Base-by-base conservation (phyloP, 768 basidiomycete species). In the Lyophyllum atratum region DNA sequence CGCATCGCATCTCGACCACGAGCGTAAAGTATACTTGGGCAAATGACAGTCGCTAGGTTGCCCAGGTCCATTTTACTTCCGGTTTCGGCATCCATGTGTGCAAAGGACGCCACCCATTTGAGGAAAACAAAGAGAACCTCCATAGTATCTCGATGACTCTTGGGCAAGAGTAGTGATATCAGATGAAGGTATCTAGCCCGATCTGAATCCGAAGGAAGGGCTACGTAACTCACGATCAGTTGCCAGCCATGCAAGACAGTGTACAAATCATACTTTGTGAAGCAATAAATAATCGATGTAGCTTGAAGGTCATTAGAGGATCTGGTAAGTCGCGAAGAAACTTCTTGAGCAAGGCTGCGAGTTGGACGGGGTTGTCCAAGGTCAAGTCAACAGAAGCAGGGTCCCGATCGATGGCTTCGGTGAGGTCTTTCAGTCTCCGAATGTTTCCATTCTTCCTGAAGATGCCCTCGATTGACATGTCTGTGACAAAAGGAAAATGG, bases 361-460 rank as follows among this genome's bases (percentile, higher is more conserved):
- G 80, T 71, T 99, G 97, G 2, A 99, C 95, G 1, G 96, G 92
- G 72, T 97, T 97, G 70, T 98, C 97, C 64, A 90, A 88, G 1
- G 91, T 86, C 52, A 98, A 81, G 70, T 97, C 96, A 55, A 98
- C 95, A 2, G 91, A 87, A 1, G 85, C 84, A 0, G 94, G 85
- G 70, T 98, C 96, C n/a, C 92, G 89, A 68, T 99, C 97, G 54
- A 98, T 90, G 4, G 91, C 85, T 57, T 98, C 96, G 12, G 90
- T 89, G 33, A 97, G 80, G 64, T 95, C 92, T 68, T 92, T 93
- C 59, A 98, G 78, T 57, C 94, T 86, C 52, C 94, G 84, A 67
- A 98, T 98, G 70, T 98, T 98, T 52, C 97, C 97, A 66, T 95
- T 97, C 77, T 95, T 95, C 54, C 97, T 85, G 82, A 99, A 99